Base-by-base conservation (phyloP, 2,329 filamentous ascomycete genomes). In the Xylaria sp. region DNA sequence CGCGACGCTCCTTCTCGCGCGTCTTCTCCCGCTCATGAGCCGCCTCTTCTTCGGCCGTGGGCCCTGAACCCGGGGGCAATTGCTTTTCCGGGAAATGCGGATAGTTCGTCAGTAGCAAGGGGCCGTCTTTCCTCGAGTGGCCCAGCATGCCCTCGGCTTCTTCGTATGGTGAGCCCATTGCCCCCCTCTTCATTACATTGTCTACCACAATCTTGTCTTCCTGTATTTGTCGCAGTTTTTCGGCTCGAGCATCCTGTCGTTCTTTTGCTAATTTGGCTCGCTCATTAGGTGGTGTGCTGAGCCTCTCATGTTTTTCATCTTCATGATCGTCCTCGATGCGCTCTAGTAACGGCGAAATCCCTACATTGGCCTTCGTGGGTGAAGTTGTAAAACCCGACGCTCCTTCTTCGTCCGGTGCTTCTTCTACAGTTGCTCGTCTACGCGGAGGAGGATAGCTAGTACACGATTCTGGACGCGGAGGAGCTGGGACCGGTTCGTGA, bases 111-210 rank as follows among this genome's bases (percentile, higher is more conserved):
- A 65, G 46, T 2, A 65, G 33, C n/a, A 65, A 53, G 11, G 63
- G 63, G 23, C 33, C 62, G 2, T 36, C 36, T n/a, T 59, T 59
- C 13, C 36, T 28, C 4, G 44, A 33, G 9, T 26, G 33, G 26
- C 36, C 26, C 6, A 59, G 4, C 36, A 59, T 42, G 6, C 63
- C 63, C 9, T 11, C 54, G 3, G 46, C 63, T 58, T 65, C 63
- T 44, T 59, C 63, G 54, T 65, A 65, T 26, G 63, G 63, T 2
- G 56, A 65, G 6, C 63, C 56, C 63, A 65, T 65, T 46, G 33
- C 63, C 6, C 63, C 63, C 9, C 63, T 28, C 63, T 65, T 53
- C 44, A 59, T 0, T 28, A 59, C 46, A 4, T 59, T 65, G n/a
- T 36, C 54, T 7, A 65, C 63, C 17, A 10, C 46, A n/a, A 46